Conservation (phyloP, 1,284 basidiomycete genomes). For the Earliella scabrosa region DNA sequence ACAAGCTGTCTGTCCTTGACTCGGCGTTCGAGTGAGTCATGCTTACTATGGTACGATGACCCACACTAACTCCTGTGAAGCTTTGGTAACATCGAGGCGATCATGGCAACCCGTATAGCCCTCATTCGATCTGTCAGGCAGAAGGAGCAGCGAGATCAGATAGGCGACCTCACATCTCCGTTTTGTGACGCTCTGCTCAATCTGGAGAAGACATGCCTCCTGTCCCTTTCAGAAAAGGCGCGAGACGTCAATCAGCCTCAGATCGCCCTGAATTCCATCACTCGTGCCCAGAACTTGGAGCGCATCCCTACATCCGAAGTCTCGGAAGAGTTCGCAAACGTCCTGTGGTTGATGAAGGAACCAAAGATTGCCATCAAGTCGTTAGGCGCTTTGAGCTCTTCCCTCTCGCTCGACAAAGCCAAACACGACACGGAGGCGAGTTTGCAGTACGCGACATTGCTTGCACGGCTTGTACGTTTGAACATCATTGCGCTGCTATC, state of each 20-base stretch:
- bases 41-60: background rate
- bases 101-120: conserved; percentile 84
- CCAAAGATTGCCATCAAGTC: conserved; percentile 84
- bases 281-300: conserved; percentile 74
- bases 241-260: conserved; percentile 75
- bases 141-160: conserved; percentile 70
- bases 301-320: conserved; percentile 53
- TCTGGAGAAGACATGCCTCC: conserved; percentile 73
- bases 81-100: conserved; percentile 76
- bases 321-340: conserved; percentile 85
- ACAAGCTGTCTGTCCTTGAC: conserved; percentile 52
- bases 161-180: conserved; percentile 70
- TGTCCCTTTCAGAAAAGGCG: conserved; percentile 78
- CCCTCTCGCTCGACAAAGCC: conserved; percentile 11
- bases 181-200: conserved; percentile 56
- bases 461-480: conserved; percentile 69
- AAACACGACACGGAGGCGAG: conserved; percentile 15
- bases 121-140: conserved; percentile 73
- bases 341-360: conserved; percentile 89
- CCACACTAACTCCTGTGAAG: conserved; percentile 42
- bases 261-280: conserved; percentile 85
- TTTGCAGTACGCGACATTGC: conserved; percentile 49
- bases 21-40: conserved; percentile 66
- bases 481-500: no score
- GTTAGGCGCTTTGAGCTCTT: conserved; percentile 54